Percentiles rank a stretch among this genome's conserved stretches.
phyloP scores from a whole-genome alignment of 1,139 yeast species.

The Saccharomycopsis crataegensis region DNA sequence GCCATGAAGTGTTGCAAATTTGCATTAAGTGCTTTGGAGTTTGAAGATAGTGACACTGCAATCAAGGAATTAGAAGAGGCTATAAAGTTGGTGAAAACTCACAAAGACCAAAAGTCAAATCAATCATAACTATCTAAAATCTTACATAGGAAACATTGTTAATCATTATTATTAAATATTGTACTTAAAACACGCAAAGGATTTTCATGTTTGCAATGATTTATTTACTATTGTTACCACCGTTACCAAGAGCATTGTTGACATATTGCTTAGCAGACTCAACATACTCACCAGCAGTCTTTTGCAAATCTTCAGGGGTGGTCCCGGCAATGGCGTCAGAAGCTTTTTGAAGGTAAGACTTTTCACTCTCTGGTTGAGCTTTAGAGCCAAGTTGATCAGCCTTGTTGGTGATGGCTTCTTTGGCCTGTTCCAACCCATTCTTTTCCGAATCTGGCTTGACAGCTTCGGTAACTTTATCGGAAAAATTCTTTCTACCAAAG shows the following conservation, averaged over 20 bases:
- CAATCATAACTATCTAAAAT: not conserved
- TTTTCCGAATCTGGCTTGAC: constrained; percentile 71
- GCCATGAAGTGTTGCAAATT: constrained; percentile 83
- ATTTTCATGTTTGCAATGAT: not conserved
- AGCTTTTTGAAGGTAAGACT: constrained; percentile 60
- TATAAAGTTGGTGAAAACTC: constrained; percentile 31
- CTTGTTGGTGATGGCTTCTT: constrained; percentile 61
- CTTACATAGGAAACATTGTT: not conserved
- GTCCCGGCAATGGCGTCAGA: constrained; percentile 52
- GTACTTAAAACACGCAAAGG: not conserved
- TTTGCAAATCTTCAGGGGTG: constrained; percentile 30
- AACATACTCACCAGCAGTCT: constrained; percentile 11
- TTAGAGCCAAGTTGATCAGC: constrained; percentile 57
- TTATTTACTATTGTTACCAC: not conserved
- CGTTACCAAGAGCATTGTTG: constrained; percentile 6
- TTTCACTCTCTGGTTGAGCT: constrained; percentile 54
- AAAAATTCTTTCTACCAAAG: constrained; percentile 68
- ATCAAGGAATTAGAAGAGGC: constrained; percentile 62
- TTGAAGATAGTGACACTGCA: constrained; percentile 82
- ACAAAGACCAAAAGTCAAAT: not conserved
- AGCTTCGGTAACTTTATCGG: constrained; percentile 60
- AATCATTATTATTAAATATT: not conserved
- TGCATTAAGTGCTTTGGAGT: constrained; percentile 89
- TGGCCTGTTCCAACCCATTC: constrained; percentile 54
- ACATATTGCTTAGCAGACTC: constrained; percentile 13